A percentile compares a stretch with the other conserved stretches of the same genome.
phyloP scores from a whole-genome alignment of 805 yeast genomes.

The Wickerhamiella kurtzmanii region DNA sequence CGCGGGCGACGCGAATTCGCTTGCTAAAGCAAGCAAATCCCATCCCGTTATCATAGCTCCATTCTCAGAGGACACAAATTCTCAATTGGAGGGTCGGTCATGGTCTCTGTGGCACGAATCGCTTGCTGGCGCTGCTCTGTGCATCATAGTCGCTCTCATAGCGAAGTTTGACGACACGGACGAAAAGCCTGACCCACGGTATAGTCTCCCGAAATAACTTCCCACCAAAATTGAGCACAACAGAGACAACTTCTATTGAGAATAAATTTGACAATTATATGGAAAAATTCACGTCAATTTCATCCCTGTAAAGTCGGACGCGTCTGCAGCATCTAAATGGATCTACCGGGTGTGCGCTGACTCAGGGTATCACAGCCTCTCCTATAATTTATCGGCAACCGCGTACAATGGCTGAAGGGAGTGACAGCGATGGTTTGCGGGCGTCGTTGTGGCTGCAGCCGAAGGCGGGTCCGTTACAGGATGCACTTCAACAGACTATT shows the following conservation, averaged over 20 bases:
- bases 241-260: not conserved
- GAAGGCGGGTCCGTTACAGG: conserved; percentile 37
- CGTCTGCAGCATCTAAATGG: no score
- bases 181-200: not conserved
- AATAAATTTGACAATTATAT: no score
- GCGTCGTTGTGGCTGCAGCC: conserved; percentile 66
- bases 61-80: not conserved
- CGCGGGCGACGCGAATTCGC: no score
- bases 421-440: conserved; percentile 3
- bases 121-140: not conserved
- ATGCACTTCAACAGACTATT: conserved; percentile 45
- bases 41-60: not conserved
- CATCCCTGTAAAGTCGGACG: no score
- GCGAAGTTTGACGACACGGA: not conserved
- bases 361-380: not conserved
- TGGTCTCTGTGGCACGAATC: not conserved
- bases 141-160: not conserved
- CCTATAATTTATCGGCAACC: not conserved
- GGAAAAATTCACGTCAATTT: no score
- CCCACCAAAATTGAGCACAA: not conserved
- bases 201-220: not conserved
- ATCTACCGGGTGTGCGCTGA: no score
- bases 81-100: not conserved
- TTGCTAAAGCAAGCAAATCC: no score
- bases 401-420: not conserved